phyloP scores from a whole-genome alignment of 1,139 yeast genomes.

The Kodamaea suecica region DNA sequence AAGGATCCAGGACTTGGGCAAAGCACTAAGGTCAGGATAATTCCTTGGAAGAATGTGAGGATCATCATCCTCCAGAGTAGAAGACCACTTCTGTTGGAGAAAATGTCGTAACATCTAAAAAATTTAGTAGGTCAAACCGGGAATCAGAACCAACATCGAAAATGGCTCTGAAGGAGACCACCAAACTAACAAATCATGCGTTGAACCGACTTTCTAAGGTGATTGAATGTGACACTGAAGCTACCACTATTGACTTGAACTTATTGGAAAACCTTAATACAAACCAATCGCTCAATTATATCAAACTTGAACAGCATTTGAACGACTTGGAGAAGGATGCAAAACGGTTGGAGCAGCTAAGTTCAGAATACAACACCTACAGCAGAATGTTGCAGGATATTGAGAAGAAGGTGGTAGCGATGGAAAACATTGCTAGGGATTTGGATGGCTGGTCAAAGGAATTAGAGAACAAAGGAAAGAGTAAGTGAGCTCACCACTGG shows the following conservation, averaged over 20 bases:
- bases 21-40: too few species aligned
- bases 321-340: slow-evolving; percentile 36
- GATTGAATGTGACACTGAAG: slow-evolving; percentile 54
- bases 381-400: slow-evolving; percentile 34
- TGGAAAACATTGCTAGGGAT: slow-evolving; percentile 50
- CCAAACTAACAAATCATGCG: slow-evolving; percentile 29
- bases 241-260: slow-evolving; percentile 50
- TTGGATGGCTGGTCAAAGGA: slow-evolving; percentile 61
- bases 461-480: slow-evolving; percentile 24
- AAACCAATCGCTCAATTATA: slow-evolving; percentile 53
- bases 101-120: too few species aligned
- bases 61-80: too few species aligned
- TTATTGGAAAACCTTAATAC: slow-evolving; percentile 55
- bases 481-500: too few species aligned
- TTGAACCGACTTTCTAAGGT: slow-evolving; percentile 22
- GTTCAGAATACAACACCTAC: slow-evolving; percentile 30
- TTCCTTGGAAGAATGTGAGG: too few species aligned
- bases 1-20: too few species aligned
- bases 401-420: slow-evolving; percentile 43
- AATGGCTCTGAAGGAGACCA: slow-evolving; percentile 34
- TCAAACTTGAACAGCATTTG: slow-evolving; percentile 50
- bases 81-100: too few species aligned
- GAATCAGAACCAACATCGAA: not conserved
- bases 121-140: not conserved
- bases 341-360: slow-evolving; percentile 24